Evolutionary conservation across 192 early-diverging fungal species (phyloP).

Genomic region (Rhizophagus prolifer): DNA sequence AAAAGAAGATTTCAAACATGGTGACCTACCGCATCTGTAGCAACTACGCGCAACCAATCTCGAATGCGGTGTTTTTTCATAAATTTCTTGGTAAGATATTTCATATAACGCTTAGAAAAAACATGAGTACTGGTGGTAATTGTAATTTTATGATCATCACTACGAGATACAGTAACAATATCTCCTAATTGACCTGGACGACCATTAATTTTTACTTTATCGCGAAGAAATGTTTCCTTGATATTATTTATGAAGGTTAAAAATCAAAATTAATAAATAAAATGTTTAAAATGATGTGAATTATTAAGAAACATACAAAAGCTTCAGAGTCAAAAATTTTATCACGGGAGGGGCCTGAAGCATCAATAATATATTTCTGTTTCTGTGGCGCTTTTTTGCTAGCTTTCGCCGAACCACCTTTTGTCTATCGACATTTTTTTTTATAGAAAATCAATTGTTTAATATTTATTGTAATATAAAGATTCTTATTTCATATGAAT

Average conservation of each 20-base stretch:
- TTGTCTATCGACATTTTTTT: background rate
- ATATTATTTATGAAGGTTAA: slow-evolving; percentile 28
- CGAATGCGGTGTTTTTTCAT: slow-evolving; percentile 99
- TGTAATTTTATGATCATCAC: slow-evolving; percentile 69
- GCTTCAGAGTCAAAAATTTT: slow-evolving; percentile 95
- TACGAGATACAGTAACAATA: slow-evolving; percentile 79
- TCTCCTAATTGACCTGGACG: slow-evolving; percentile 95
- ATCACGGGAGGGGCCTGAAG: slow-evolving; percentile 88
- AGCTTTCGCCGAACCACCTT: slow-evolving; percentile 14
- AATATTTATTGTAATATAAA: background rate
- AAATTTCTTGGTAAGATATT: slow-evolving; percentile 99
- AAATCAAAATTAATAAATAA: background rate
- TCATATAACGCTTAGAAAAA: slow-evolving; percentile 99
- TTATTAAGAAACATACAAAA: slow-evolving; percentile 64
- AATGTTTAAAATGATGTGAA: background rate
- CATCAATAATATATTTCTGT: slow-evolving; percentile 91
- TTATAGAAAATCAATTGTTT: background rate
- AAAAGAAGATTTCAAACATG: background rate
- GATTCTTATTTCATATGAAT: background rate
- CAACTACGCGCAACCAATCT: slow-evolving; percentile 97
- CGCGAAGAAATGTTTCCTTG: slow-evolving; percentile 96
- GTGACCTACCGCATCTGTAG: slow-evolving; percentile 67
- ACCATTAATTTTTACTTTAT: slow-evolving; percentile 96
- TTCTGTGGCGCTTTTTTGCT: background rate
- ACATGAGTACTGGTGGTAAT: slow-evolving; percentile 69